Percentiles rank a stretch among this genome's conserved stretches.
These are phyloP conservation scores for Parastagonospora avenae DNA, from an alignment of 2,329 filamentous ascomycete species.

Conservation along the genomic window DNA sequence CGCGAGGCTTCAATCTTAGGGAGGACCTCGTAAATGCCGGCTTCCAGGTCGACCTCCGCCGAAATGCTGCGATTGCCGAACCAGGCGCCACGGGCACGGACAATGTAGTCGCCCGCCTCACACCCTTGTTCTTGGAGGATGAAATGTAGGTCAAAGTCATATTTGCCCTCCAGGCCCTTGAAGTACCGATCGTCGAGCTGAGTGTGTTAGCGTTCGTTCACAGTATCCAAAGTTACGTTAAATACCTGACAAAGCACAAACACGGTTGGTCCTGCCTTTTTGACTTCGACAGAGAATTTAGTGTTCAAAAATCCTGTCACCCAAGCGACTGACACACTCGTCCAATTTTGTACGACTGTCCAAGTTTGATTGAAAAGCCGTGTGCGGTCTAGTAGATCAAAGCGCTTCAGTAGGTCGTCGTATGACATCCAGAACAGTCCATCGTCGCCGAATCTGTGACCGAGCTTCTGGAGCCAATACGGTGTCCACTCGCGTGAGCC, in stretches of 20 bases:
- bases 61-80: constrained; percentile 74
- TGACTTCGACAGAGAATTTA: constrained; percentile 62
- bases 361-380: constrained; percentile 64
- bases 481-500: constrained; percentile 84
- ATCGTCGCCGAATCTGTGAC: constrained; percentile 76
- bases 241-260: constrained; percentile 63
- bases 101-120: constrained; percentile 57
- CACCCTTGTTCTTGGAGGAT: constrained; percentile 59
- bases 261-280: constrained; percentile 58
- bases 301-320: constrained; percentile 64
- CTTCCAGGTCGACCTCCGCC: constrained; percentile 73
- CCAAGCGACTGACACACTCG: constrained; percentile 63
- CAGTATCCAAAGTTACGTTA: constrained; percentile 45
- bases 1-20: constrained; percentile 73
- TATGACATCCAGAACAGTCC: constrained; percentile 69
- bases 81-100: constrained; percentile 56
- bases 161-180: constrained; percentile 61
- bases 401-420: constrained; percentile 61
- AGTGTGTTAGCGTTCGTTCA: constrained; percentile 48
- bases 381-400: constrained; percentile 63
- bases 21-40: constrained; percentile 74
- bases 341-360: constrained; percentile 65
- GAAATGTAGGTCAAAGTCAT: constrained; percentile 62
- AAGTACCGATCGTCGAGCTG: constrained; percentile 65
- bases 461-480: constrained; percentile 73